Conservation (phyloP, 768 basidiomycete genomes). For the Tephrocybe sp. region DNA sequence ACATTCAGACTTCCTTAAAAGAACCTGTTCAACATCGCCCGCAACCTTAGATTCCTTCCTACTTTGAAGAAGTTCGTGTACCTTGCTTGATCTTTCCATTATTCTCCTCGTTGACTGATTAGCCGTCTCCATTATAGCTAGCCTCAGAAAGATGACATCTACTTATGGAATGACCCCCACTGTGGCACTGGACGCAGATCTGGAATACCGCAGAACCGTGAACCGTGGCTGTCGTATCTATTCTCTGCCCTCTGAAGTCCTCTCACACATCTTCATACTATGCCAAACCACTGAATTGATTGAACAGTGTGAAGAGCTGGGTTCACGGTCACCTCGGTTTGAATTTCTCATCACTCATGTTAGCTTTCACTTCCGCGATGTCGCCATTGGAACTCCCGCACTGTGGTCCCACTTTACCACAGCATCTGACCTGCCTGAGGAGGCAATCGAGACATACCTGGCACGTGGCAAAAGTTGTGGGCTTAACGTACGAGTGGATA, state of each 20-base stretch:
- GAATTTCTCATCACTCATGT: constrained; percentile 40
- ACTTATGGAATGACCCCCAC: background rate
- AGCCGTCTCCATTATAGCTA: too few species aligned
- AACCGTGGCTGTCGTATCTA: constrained; percentile 16
- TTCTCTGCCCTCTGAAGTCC: constrained; percentile 29
- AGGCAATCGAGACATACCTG: constrained; percentile 29
- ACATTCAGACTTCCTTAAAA: too few species aligned
- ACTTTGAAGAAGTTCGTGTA: too few species aligned
- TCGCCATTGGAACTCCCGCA: constrained; percentile 33
- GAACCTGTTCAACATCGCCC: too few species aligned
- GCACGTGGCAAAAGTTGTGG: constrained; percentile 29
- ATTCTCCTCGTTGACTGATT: too few species aligned
- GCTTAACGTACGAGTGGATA: constrained; percentile 32
- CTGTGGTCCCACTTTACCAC: constrained; percentile 42
- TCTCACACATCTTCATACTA: constrained; percentile 31
- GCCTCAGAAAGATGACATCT: too few species aligned
- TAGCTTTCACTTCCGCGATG: constrained; percentile 34
- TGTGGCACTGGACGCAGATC: background rate
- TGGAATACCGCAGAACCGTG: background rate
- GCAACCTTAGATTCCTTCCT: too few species aligned
- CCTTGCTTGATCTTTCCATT: too few species aligned
- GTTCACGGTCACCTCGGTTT: constrained; percentile 23
- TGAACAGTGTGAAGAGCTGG: constrained; percentile 4
- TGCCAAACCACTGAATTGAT: constrained; percentile 19
- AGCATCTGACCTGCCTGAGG: constrained; percentile 13